Base-by-base conservation (phyloP, 1,139 yeast species). In the Candida neerlandica region DNA sequence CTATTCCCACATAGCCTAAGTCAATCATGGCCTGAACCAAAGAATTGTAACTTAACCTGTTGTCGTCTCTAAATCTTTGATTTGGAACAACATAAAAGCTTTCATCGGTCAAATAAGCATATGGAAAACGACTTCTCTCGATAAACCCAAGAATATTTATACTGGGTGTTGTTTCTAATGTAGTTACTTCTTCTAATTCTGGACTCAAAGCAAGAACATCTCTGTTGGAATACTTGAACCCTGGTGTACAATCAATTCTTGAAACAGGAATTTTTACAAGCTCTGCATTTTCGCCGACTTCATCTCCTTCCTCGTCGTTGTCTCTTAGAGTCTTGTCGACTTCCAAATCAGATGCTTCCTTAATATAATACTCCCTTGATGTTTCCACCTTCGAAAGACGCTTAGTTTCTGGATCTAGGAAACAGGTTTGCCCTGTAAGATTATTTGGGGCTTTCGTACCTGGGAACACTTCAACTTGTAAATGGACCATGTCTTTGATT, bases 81-180 rank as follows among this genome's bases (percentile, higher is more conserved):
- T 62, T 57, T 0, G 89, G 83, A 1, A 86, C 65, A 2, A 90
- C 73, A 48, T 82, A 78, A 12, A 72, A 74, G 0, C 94, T 69
- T 46, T 85, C 91, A 1, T 81, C 81, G 49, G 81, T 77, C 34
- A 81, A 70, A 56, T 77, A 81, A 59, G 85, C 84, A 3, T 84
- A 74, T 0, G 90, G 88, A 4, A 89, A 60, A 2, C 67, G 63
- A 0, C 60, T 58, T 14, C 60, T 59, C 7, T 73, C 71, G 9
- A 84, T 66, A 55, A 89, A 84, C 0, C 91, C 91, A 32, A 89
- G 58, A 4, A 91, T 71, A 61, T 86, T 90, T 23, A 89, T 61
- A 0, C 85, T 83, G 0, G 83, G 73, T 2, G 55, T 49, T 0
- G 82, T 72, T 2, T 68, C 62, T 27, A 82, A 73, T n/a, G 64